Percentiles rank a stretch among this genome's conserved stretches.
These are phyloP conservation scores for Sporothrix luriei DNA, from an alignment of 2,329 filamentous ascomycete species.

Conservation along the genomic window DNA sequence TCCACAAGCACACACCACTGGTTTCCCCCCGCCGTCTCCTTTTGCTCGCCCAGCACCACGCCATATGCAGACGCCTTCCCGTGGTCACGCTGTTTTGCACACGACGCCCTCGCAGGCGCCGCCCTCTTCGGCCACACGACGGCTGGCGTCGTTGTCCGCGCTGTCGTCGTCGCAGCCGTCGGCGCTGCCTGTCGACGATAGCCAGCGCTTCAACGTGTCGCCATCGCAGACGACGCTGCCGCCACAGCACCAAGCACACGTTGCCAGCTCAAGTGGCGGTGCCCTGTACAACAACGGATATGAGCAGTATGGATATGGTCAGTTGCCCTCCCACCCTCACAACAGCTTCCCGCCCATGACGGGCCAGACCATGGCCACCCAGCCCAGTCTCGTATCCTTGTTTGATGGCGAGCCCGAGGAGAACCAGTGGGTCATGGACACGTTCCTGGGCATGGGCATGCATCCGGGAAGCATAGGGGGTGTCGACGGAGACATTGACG, in stretches of 20 bases:
- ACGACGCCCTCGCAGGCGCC: constrained; percentile 3
- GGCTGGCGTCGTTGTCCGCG: background rate
- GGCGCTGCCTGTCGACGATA: background rate
- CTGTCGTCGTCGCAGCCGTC: background rate
- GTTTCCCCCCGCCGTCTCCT: background rate
- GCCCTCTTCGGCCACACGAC: background rate
- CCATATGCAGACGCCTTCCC: background rate
- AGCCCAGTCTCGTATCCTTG: constrained; percentile 14
- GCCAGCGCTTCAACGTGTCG: background rate
- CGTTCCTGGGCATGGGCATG: constrained; percentile 18
- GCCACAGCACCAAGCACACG: background rate
- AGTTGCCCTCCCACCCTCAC: background rate
- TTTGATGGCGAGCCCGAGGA: constrained; percentile 26
- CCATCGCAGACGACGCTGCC: background rate
- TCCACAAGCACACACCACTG: background rate
- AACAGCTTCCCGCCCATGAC: background rate
- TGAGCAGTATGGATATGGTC: background rate
- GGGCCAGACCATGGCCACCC: background rate
- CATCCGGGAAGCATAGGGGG: background rate
- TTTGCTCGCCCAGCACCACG: background rate
- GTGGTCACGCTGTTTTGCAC: background rate
- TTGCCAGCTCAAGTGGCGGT: background rate
- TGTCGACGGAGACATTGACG: constrained; percentile 10
- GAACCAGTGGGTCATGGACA: constrained; percentile 29
- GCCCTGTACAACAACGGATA: background rate